phyloP scores from a whole-genome alignment of 129 eudicot genomes.

The Centaurea solstitialis region DNA sequence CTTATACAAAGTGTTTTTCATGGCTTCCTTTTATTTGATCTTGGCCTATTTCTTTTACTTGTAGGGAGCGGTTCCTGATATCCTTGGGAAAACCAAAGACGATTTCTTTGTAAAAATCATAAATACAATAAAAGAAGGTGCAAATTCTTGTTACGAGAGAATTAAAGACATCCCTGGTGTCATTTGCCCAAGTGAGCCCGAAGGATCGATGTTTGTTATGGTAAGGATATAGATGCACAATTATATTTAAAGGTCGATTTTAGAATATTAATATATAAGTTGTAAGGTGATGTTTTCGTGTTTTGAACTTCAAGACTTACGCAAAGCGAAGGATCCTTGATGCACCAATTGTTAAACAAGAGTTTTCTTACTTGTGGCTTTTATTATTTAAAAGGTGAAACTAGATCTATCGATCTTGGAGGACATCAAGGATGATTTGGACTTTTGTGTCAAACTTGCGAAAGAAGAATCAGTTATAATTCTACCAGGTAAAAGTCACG shows the following conservation, averaged over 20 bases:
- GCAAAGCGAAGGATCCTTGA: neutral
- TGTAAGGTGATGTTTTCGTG: neutral
- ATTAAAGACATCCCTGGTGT: conserved; percentile 55
- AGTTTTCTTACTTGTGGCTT: neutral
- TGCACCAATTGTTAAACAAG: neutral
- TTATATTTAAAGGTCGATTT: neutral
- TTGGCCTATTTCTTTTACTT: conserved; percentile 7
- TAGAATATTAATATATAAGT: neutral
- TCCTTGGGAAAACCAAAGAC: conserved; percentile 47
- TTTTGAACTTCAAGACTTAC: neutral
- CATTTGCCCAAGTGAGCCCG: conserved; percentile 67
- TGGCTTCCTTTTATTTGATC: neutral
- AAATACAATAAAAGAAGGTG: conserved; percentile 42
- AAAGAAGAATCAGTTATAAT: conserved; percentile 64
- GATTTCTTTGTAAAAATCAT: conserved; percentile 46
- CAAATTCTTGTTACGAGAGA: conserved; percentile 39
- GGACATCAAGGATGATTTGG: conserved; percentile 60
- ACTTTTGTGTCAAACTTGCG: conserved; percentile 60
- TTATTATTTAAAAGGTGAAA: conserved; percentile 39
- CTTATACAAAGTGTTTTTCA: neutral
- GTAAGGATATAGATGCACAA: conserved; percentile 31
- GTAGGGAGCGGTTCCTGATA: conserved; percentile 65
- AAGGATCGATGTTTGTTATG: conserved; percentile 83
- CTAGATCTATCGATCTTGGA: conserved; percentile 47
- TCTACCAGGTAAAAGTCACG: conserved; percentile 52